A percentile compares a stretch with the other conserved stretches of the same genome.
These are phyloP conservation scores for Xylariaceae sp. DNA, from an alignment of 2,329 filamentous ascomycete species.

Conservation along the genomic window DNA sequence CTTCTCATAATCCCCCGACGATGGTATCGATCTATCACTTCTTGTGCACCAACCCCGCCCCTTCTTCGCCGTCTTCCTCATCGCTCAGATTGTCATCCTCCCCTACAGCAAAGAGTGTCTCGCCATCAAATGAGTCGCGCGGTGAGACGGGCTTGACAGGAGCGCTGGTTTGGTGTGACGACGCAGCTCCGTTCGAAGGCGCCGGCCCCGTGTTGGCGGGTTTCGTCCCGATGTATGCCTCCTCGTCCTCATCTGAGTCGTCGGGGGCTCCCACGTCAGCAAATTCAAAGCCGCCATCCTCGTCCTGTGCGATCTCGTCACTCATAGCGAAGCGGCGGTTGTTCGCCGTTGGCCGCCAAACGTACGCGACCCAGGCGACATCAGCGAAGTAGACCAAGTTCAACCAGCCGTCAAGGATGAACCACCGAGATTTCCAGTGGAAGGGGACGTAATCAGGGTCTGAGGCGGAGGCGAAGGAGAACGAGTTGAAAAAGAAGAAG, in stretches of 20 bases:
- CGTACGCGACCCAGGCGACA: slow-evolving; percentile 86
- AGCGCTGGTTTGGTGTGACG: slow-evolving; percentile 15
- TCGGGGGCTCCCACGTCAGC: slow-evolving; percentile 79
- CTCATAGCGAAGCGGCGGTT: slow-evolving; percentile 98
- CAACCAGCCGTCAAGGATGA: slow-evolving; percentile 93
- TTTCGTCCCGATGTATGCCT: slow-evolving; percentile 46
- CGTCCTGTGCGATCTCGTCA: slow-evolving; percentile 97
- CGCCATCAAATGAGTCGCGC: slow-evolving; percentile 64
- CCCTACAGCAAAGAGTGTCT: slow-evolving; percentile 93
- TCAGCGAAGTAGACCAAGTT: slow-evolving; percentile 95
- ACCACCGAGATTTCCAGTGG: slow-evolving; percentile 98
- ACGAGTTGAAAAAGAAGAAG: slow-evolving; percentile 98
- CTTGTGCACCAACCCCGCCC: slow-evolving; percentile 44
- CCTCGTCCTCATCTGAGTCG: slow-evolving; percentile 58
- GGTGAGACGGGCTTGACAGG: slow-evolving; percentile 47
- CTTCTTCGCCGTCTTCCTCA: slow-evolving; percentile 60
- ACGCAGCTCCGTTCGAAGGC: slow-evolving; percentile 12
- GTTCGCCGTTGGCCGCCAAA: slow-evolving; percentile 95
- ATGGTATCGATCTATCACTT: too few relatives aligned
- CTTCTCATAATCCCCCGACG: too few relatives aligned
- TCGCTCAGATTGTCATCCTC: slow-evolving; percentile 85
- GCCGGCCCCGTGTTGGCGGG: slow-evolving; percentile 24
- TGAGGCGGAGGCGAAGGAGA: slow-evolving; percentile 81
- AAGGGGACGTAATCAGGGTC: slow-evolving; percentile 90
- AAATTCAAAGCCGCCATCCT: slow-evolving; percentile 93